Conservation (phyloP, 2,329 filamentous ascomycete species). For the Neonectria hederae region DNA sequence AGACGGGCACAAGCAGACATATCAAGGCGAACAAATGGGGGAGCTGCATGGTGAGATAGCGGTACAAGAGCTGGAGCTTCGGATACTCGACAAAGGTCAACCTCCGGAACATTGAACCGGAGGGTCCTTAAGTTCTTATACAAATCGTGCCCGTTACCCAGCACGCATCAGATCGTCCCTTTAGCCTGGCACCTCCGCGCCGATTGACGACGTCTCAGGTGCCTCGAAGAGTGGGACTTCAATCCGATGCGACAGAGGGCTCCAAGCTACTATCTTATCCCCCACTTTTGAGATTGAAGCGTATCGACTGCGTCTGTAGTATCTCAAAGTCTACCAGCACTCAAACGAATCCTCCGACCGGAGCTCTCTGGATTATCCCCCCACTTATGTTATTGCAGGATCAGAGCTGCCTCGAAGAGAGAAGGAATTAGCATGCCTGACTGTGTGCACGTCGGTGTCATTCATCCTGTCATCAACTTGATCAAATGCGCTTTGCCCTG, state of each 20-base stretch:
- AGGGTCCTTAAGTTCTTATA: no score
- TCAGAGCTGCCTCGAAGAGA: no score
- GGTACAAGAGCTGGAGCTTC: neutral
- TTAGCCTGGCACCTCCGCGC: neutral
- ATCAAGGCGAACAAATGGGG: neutral
- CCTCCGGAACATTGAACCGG: neutral
- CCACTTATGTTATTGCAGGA: neutral
- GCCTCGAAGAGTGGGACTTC: neutral
- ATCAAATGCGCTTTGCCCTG: no score
- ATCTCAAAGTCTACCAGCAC: neutral
- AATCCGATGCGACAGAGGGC: neutral
- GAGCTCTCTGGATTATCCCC: neutral
- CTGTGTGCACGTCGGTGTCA: no score
- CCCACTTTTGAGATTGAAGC: neutral
- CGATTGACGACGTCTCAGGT: neutral
- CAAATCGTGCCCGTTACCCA: neutral
- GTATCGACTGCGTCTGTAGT: neutral
- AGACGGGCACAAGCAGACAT: slow-evolving; percentile 1
- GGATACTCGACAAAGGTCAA: no score
- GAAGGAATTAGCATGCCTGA: no score
- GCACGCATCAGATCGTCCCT: neutral
- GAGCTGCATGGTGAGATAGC: slow-evolving; percentile 7
- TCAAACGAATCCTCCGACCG: neutral
- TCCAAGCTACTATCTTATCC: neutral
- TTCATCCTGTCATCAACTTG: no score